Conservation (phyloP, 2,329 filamentous ascomycete species). For the Scortechinia acanthostroma region DNA sequence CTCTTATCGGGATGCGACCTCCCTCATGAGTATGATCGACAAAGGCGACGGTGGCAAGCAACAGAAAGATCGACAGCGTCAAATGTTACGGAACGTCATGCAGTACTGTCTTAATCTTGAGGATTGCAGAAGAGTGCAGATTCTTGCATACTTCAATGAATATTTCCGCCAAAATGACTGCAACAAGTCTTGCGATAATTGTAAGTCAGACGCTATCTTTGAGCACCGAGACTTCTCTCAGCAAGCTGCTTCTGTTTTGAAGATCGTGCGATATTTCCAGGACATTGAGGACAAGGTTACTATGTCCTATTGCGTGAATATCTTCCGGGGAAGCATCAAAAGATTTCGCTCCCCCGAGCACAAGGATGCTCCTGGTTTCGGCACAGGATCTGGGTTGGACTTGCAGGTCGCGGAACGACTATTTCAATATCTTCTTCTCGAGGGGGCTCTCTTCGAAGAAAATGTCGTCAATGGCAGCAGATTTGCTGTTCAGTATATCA, state of each 20-base stretch:
- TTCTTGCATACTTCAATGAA: conserved; percentile 92
- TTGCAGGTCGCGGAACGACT: conserved; percentile 75
- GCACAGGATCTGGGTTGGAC: conserved; percentile 62
- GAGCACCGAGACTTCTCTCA: conserved; percentile 71
- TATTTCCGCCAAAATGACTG: conserved; percentile 69
- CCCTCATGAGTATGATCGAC: conserved; percentile 74
- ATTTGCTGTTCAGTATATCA: conserved; percentile 71
- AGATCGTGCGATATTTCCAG: conserved; percentile 41
- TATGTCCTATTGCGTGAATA: conserved; percentile 73
- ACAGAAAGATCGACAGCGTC: conserved; percentile 76
- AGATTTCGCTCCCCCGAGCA: conserved; percentile 46
- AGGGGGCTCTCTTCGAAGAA: conserved; percentile 68
- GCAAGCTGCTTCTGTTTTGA: conserved; percentile 65
- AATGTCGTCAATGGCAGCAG: conserved; percentile 46
- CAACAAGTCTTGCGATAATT: conserved; percentile 78
- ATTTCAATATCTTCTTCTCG: conserved; percentile 69
- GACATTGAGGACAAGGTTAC: conserved; percentile 55
- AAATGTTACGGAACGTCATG: conserved; percentile 79
- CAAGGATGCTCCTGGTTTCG: conserved; percentile 52
- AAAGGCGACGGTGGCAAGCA: conserved; percentile 69
- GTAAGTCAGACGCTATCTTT: conserved; percentile 65
- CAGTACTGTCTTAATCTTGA: conserved; percentile 83
- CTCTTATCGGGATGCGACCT: conserved; percentile 68
- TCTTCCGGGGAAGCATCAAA: conserved; percentile 63
- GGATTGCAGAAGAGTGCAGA: conserved; percentile 80